These are phyloP conservation scores for Penicillium salamii DNA, from an alignment of 495 filamentous ascomycete genomes.

Conservation along the genomic window DNA sequence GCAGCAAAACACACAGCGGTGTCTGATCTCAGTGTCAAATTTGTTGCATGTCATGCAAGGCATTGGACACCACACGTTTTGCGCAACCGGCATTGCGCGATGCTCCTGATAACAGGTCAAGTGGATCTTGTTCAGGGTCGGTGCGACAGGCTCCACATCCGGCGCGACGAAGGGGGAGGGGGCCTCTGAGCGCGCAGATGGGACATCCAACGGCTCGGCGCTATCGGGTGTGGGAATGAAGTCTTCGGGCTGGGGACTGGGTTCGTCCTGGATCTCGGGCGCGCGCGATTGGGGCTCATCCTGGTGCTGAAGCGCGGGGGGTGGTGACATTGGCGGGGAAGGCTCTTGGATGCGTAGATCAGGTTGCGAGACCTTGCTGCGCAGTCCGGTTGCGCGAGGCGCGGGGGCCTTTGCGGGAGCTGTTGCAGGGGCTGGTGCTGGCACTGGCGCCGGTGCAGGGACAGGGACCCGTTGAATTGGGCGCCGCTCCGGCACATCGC, in stretches of 20 bases:
- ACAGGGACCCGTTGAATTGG: constrained; percentile 7
- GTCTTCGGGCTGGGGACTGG: constrained; percentile 28
- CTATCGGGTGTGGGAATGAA: constrained; percentile 41
- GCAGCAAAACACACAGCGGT: constrained; percentile 50
- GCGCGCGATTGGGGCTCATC: neutral
- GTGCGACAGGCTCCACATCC: constrained; percentile 33
- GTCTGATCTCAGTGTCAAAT: constrained; percentile 39
- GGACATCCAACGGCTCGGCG: constrained; percentile 11
- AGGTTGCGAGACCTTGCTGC: constrained; percentile 1
- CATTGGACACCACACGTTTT: constrained; percentile 45
- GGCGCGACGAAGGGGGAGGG: constrained; percentile 28
- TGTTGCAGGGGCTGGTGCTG: neutral
- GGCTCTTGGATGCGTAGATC: neutral
- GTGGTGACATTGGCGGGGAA: neutral
- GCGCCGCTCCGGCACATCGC: constrained; percentile 1
- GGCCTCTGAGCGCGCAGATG: constrained; percentile 24
- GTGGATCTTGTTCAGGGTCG: constrained; percentile 41
- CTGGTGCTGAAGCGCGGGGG: too few relatives aligned
- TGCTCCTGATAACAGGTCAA: constrained; percentile 48
- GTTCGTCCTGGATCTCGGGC: neutral
- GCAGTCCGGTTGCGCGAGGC: constrained; percentile 5
- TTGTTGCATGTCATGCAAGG: constrained; percentile 52
- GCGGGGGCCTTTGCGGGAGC: neutral
- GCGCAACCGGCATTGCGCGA: constrained; percentile 36
- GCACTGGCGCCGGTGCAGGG: neutral